Evolutionary conservation across 176 grass and related monocot genomes (phyloP).

Genomic region (Avena atlantica): DNA sequence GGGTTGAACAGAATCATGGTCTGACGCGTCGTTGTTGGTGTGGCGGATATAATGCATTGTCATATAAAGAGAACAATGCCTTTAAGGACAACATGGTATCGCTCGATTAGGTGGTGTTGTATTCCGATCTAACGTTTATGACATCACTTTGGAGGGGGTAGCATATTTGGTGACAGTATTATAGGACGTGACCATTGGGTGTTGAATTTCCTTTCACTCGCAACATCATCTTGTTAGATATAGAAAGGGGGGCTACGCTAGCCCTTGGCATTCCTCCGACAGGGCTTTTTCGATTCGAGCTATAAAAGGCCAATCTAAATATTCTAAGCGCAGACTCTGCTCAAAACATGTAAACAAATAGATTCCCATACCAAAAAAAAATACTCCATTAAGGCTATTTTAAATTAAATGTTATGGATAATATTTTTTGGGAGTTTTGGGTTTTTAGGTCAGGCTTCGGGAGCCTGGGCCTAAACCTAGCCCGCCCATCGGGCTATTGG

Average conservation of each 20-base stretch:
- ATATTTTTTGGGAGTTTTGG: not conserved
- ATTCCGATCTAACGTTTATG: not conserved
- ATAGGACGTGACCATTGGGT: not conserved
- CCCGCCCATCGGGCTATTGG: too few species aligned
- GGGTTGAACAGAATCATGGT: too few species aligned
- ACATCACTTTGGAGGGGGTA: not conserved
- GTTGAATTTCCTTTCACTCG: not conserved
- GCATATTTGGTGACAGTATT: not conserved
- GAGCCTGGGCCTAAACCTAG: too few species aligned
- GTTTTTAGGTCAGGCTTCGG: not conserved
- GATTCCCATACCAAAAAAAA: not conserved
- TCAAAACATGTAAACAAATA: not conserved
- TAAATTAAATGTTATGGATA: not conserved
- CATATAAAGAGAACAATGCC: not conserved
- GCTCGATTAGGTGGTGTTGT: not conserved
- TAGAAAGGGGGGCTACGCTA: not conserved
- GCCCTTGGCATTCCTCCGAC: not conserved
- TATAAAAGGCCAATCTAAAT: not conserved
- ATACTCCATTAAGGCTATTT: not conserved
- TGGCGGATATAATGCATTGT: not conserved
- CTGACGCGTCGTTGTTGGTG: accelerated
- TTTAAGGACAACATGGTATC: too few species aligned
- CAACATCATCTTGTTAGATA: not conserved
- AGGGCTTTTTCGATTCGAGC: too few species aligned
- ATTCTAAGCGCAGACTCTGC: not conserved